Evolutionary conservation across 257 asterid species (phyloP).

Genomic region (Leonotis leonurus): DNA sequence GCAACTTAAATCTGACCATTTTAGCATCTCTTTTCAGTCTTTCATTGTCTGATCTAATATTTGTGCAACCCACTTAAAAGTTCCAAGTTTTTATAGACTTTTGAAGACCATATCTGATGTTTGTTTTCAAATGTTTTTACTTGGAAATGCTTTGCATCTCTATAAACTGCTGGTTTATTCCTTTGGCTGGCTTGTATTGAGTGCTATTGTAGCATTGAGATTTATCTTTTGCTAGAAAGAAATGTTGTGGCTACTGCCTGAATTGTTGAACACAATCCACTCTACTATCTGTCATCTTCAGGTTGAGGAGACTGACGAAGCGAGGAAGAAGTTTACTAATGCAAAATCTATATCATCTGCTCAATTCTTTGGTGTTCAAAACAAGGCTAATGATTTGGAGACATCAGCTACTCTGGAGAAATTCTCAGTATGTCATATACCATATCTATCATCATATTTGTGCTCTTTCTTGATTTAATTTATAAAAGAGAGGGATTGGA

Average conservation of each 20-base stretch:
- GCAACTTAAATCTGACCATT: background rate
- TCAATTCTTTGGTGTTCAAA: slow-evolving; percentile 75
- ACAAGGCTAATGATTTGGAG: slow-evolving; percentile 46
- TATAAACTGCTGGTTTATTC: too few species aligned
- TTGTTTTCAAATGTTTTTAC: background rate
- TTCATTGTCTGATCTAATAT: background rate
- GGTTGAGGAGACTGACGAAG: slow-evolving; percentile 96
- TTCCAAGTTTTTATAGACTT: background rate
- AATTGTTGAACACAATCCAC: background rate
- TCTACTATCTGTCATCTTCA: slow-evolving; percentile 24
- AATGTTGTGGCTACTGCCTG: too few species aligned
- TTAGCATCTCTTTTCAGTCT: background rate
- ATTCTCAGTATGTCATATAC: slow-evolving; percentile 58
- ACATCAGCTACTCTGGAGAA: slow-evolving; percentile 76
- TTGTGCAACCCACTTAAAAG: background rate
- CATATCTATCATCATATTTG: background rate
- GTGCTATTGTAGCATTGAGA: too few species aligned
- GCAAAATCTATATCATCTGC: slow-evolving; percentile 99
- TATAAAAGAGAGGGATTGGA: background rate
- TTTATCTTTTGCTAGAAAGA: too few species aligned
- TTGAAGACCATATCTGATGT: too few species aligned
- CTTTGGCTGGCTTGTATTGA: background rate
- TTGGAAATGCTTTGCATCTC: too few species aligned
- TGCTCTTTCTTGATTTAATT: slow-evolving; percentile 1
- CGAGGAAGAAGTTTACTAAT: slow-evolving; percentile 91